phyloP scores from a whole-genome alignment of 2,329 filamentous ascomycete genomes.

The Colletotrichum echinochloae region DNA sequence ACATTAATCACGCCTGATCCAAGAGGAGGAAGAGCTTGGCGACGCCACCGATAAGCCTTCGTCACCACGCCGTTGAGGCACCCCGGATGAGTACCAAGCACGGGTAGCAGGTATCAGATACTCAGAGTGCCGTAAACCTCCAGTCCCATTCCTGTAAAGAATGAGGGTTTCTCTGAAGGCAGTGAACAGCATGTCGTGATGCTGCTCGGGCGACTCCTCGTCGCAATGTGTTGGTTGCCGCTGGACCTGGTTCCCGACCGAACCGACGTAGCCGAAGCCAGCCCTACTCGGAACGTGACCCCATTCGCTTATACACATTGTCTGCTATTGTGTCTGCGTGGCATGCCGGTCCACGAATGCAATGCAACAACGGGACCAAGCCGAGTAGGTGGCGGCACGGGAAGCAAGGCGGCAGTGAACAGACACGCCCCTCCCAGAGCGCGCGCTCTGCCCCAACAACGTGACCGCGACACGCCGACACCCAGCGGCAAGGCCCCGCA shows the following conservation, averaged over 20 bases:
- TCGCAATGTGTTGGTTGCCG: not conserved
- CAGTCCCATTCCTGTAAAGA: too few relatives aligned
- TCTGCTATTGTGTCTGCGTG: not conserved
- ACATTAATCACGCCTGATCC: not conserved
- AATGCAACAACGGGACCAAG: not conserved
- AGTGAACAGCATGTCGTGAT: not conserved
- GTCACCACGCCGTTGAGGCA: not conserved
- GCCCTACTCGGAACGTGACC: not conserved
- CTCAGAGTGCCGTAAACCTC: too few relatives aligned
- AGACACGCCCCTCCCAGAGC: not conserved
- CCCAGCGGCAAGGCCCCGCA: not conserved
- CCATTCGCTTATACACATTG: not conserved
- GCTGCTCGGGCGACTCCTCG: not conserved
- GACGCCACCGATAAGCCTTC: not conserved
- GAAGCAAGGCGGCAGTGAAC: not conserved
- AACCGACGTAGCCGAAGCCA: not conserved
- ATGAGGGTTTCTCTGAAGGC: not conserved
- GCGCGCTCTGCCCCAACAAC: not conserved
- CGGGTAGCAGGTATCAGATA: not conserved
- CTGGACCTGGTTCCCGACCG: not conserved
- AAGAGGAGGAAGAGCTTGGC: not conserved
- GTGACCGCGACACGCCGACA: not conserved
- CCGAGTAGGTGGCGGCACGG: not conserved
- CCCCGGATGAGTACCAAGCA: not conserved
- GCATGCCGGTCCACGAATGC: not conserved